Percentiles rank a stretch among this genome's conserved stretches.
Evolutionary conservation across 345 rosid species (phyloP).

Genomic region (Jatropha curcas): DNA sequence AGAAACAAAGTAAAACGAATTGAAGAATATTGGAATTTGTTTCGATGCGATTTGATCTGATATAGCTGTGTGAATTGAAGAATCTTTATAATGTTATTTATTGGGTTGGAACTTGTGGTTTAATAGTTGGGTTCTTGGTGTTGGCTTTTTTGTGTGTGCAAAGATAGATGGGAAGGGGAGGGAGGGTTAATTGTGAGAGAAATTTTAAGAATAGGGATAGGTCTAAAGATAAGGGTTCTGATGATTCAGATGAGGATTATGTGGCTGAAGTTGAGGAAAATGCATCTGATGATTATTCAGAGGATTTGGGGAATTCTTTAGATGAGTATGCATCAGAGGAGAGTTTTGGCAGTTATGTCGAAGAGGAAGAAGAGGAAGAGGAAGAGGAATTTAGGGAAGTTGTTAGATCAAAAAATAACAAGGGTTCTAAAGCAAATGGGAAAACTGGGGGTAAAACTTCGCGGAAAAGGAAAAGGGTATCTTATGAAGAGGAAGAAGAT

Average conservation of each 20-base stretch:
- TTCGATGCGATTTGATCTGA: conserved; percentile 17
- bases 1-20: conserved; percentile 27
- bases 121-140: conserved; percentile 28
- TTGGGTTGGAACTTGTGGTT: conserved; percentile 29
- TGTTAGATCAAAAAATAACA: conserved; percentile 41
- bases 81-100: conserved; percentile 13
- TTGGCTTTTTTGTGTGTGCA: conserved; percentile 14
- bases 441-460: conserved; percentile 17
- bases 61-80: background rate
- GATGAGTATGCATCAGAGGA: conserved; percentile 62
- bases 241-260: conserved; percentile 98
- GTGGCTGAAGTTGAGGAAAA: conserved; percentile 73
- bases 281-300: conserved; percentile 61
- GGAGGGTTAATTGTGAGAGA: conserved; percentile 50
- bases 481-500: conserved; percentile 33
- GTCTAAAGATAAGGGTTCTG: conserved; percentile 64
- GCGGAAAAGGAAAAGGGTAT: conserved; percentile 27
- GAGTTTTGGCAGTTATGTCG: conserved; percentile 34
- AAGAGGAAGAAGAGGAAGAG: conserved; percentile 43
- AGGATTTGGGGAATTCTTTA: conserved; percentile 49
- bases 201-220: conserved; percentile 47
- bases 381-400: conserved; percentile 39
- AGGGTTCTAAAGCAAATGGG: conserved; percentile 30
- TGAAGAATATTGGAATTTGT: conserved; percentile 18
- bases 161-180: conserved; percentile 79